Percentiles rank a stretch among this genome's conserved stretches.
Evolutionary conservation across 805 yeast species (phyloP).

Genomic region (Vanderwaltozyma polyspora): DNA sequence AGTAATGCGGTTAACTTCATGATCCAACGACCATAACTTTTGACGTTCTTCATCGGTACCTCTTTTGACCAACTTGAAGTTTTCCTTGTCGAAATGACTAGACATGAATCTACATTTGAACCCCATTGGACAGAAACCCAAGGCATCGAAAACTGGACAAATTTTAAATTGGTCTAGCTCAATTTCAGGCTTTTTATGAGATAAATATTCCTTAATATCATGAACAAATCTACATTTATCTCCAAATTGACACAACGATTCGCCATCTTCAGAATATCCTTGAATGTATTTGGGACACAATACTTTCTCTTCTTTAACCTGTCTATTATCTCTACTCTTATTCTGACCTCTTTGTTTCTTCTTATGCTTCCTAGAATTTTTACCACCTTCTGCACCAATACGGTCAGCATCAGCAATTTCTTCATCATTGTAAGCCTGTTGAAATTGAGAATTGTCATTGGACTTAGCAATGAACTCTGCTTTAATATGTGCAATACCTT

Average conservation of each 20-base stretch:
- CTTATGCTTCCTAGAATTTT: constrained; percentile 31
- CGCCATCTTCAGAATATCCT: constrained; percentile 30
- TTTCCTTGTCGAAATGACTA: constrained; percentile 48
- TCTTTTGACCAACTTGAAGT: constrained; percentile 29
- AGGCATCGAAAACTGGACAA: constrained; percentile 74
- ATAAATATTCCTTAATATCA: constrained; percentile 54
- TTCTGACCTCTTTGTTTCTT: constrained; percentile 66
- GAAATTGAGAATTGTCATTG: constrained; percentile 5
- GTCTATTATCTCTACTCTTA: constrained; percentile 67
- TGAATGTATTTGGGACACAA: constrained; percentile 50
- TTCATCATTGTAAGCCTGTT: constrained; percentile 27
- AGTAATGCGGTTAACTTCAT: constrained; percentile 55
- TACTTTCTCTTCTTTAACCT: constrained; percentile 49
- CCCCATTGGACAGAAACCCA: constrained; percentile 90
- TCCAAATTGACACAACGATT: constrained; percentile 47
- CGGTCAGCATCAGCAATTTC: constrained; percentile 34
- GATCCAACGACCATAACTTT: constrained; percentile 26
- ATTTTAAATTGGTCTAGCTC: constrained; percentile 34
- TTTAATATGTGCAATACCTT: constrained; percentile 71
- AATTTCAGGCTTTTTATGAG: constrained; percentile 57
- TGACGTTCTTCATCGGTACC: constrained; percentile 27
- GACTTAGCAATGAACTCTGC: constrained; percentile 47
- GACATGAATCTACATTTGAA: constrained; percentile 84
- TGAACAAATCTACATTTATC: constrained; percentile 72
- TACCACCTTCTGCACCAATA: constrained; percentile 33